These are phyloP conservation scores for Parasitella parasitica DNA, from an alignment of 371 early-diverging fungal genomes.

Conservation along the genomic window DNA sequence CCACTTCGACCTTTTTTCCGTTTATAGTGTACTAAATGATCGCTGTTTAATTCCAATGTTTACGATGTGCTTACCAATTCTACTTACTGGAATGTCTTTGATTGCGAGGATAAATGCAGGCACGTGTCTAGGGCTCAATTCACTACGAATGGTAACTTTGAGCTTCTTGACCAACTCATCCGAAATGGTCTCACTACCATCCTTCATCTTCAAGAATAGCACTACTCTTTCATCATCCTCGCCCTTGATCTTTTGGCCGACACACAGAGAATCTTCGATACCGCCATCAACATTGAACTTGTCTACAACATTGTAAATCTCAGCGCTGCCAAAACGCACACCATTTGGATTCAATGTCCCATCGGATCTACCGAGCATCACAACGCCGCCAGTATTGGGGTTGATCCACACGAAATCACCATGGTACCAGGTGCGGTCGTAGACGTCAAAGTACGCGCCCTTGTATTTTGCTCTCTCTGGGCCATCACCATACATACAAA, in stretches of 20 bases:
- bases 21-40: conserved; percentile 83
- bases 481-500: conserved; percentile 87
- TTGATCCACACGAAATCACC: conserved; percentile 92
- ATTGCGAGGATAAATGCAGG: conserved; percentile 86
- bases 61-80: not conserved
- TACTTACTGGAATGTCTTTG: conserved; percentile 83
- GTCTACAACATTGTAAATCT: conserved; percentile 92
- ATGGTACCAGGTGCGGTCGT: conserved; percentile 89
- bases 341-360: conserved; percentile 97
- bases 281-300: conserved; percentile 49
- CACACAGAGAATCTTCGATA: conserved; percentile 53
- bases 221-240: conserved; percentile 91
- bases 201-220: conserved; percentile 82
- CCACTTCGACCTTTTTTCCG: conserved; percentile 97
- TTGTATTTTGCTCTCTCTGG: conserved; percentile 71
- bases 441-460: conserved; percentile 87
- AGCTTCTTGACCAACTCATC: conserved; percentile 59
- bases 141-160: conserved; percentile 74
- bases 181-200: conserved; percentile 27
- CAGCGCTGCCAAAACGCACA: conserved; percentile 94
- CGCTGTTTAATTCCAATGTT: not conserved
- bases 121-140: conserved; percentile 91
- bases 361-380: conserved; percentile 95
- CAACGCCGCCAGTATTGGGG: conserved; percentile 85
- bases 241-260: conserved; percentile 79